Conservation (phyloP, 192 early-diverging fungal species). For the Gorgonomyces haynaldii region DNA sequence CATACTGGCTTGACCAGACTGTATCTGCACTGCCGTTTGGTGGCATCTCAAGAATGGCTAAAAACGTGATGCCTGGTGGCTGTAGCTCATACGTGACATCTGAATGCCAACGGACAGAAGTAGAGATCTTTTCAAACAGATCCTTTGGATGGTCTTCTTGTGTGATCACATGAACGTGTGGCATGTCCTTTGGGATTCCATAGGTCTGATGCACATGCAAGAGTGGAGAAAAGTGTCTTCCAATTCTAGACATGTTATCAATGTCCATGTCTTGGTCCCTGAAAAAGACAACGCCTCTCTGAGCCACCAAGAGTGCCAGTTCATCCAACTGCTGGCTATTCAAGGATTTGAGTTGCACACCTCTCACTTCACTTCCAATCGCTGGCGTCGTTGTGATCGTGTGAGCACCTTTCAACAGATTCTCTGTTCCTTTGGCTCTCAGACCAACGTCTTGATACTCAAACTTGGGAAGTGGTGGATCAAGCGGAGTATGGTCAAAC, state of each 20-base stretch:
- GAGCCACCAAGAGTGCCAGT: slow-evolving; percentile 47
- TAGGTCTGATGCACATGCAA: slow-evolving; percentile 20
- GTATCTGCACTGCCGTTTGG: slow-evolving; percentile 46
- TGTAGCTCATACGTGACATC: slow-evolving; percentile 46
- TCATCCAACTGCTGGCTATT: slow-evolving; percentile 50
- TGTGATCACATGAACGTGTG: slow-evolving; percentile 8
- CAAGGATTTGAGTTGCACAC: slow-evolving; percentile 43
- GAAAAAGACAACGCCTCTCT: slow-evolving; percentile 60
- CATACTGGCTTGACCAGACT: slow-evolving; percentile 44
- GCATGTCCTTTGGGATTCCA: slow-evolving; percentile 9
- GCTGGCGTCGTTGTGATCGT: slow-evolving; percentile 23
- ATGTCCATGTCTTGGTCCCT: slow-evolving; percentile 49
- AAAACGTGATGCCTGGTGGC: slow-evolving; percentile 40
- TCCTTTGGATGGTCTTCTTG: not conserved
- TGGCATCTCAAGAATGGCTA: slow-evolving; percentile 33
- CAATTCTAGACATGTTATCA: slow-evolving; percentile 44
- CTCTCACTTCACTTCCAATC: slow-evolving; percentile 58
- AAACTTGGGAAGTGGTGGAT: not conserved
- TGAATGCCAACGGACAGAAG: slow-evolving; percentile 30
- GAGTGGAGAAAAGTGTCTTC: slow-evolving; percentile 27
- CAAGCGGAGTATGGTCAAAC: slow-evolving; percentile 1
- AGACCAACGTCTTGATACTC: slow-evolving; percentile 3
- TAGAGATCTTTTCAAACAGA: slow-evolving; percentile 1
- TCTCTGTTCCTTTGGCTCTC: not conserved
- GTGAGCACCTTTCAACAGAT: not conserved